Base-by-base conservation (phyloP, 2,329 filamentous ascomycete genomes). In the Arthrobotrys iridis region DNA sequence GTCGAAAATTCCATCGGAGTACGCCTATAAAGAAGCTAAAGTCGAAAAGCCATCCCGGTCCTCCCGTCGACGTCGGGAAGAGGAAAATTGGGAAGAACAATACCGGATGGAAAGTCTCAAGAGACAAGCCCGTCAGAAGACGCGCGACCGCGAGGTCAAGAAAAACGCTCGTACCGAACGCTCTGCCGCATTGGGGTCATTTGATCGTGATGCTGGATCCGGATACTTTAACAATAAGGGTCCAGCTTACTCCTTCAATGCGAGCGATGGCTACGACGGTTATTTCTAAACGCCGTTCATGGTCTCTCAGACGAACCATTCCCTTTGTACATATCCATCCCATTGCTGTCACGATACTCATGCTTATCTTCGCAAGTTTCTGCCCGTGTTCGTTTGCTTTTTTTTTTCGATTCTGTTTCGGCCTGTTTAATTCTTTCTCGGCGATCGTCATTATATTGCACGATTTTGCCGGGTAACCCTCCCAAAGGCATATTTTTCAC, bases 51-150 rank as follows among this genome's bases (percentile, higher is more conserved):
- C 62, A 26, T 30, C 63, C 24, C 71, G 71, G 50, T 68, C 71
- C 4, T 68, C 71, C 22, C 71, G 71, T 18, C 63, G 57, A 59
- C 43, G 57, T 43, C 28, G 71, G 43, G 71, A 68, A 52, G 71
- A 75, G 41, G 62, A 75, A n/a, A 57, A 37, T n/a, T 75, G 71
- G 71, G 71, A 75, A 64, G 71, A 75, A 30, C 71, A 75, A 45
- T 75, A 68, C 40, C 71, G 71, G 45, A 63, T 75, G 46, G 71
- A 75, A 58, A 58, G 6, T 33, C 20, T 75, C 11, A 75, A 75
- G 57, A 75, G 55, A 58, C 71, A 75, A 35, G 71, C 71, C 24
- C 71, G 71, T 45, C 63, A 75, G 43, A 63, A 75, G 22, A 75
- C 63, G 18, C 71, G 71, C 8, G 63, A 75, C 26, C 71, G 71